These are phyloP conservation scores for Protoeuglena noctilucae DNA, from an alignment of 139 green algal genomes.

Conservation along the genomic window DNA sequence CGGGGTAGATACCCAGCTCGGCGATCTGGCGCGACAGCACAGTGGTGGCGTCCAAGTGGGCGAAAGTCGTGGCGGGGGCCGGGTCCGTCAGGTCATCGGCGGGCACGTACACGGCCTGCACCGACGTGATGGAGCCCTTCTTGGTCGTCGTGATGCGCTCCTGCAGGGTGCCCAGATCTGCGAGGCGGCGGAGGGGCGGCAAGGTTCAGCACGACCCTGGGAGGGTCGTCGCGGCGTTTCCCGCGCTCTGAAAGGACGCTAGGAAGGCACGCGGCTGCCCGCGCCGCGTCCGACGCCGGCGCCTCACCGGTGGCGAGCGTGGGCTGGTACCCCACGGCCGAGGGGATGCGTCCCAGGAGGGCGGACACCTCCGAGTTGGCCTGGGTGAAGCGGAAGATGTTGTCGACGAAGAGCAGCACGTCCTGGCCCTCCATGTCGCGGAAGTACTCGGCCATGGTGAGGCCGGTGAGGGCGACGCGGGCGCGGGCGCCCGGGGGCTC, in stretches of 20 bases:
- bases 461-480: slow-evolving; percentile 89
- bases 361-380: slow-evolving; percentile 98
- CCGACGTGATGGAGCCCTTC: slow-evolving; percentile 97
- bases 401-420: slow-evolving; percentile 99
- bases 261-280: too few species aligned
- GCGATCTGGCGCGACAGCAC: slow-evolving; percentile 95
- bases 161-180: slow-evolving; percentile 91
- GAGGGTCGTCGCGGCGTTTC: too few species aligned
- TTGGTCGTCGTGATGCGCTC: slow-evolving; percentile 97
- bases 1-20: slow-evolving; percentile 99
- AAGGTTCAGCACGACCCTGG: too few species aligned
- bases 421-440: slow-evolving; percentile 97
- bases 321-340: slow-evolving; percentile 97
- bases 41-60: slow-evolving; percentile 95
- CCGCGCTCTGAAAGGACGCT: too few species aligned
- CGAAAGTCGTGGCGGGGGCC: slow-evolving; percentile 94
- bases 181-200: too few species aligned
- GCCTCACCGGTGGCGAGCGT: slow-evolving; percentile 93
- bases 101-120: slow-evolving; percentile 98
- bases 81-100: slow-evolving; percentile 97
- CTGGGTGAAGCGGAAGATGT: slow-evolving; percentile 99
- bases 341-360: slow-evolving; percentile 94
- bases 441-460: slow-evolving; percentile 99
- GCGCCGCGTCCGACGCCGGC: too few species aligned
- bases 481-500: slow-evolving; percentile 95